phyloP scores from a whole-genome alignment of 306 rosid species.

The Quercus alba region DNA sequence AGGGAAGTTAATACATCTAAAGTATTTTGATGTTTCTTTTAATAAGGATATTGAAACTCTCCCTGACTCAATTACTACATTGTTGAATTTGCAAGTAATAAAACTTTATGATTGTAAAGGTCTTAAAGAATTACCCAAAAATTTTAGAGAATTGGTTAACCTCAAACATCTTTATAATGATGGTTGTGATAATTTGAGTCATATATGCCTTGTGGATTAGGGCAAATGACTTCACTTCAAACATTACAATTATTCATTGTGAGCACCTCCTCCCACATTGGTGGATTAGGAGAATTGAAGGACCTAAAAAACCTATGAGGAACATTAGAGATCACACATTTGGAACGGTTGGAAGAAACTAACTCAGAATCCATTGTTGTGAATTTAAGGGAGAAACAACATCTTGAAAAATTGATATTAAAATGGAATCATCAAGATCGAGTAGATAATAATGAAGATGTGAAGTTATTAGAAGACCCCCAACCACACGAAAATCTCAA shows the following conservation, averaged over 20 bases:
- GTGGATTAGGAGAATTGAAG: too few relatives aligned
- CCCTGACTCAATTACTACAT: background rate
- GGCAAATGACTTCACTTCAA: too few relatives aligned
- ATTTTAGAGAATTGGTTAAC: background rate
- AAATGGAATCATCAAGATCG: background rate
- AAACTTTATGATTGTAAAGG: background rate
- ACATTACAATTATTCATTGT: too few relatives aligned
- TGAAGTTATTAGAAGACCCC: background rate
- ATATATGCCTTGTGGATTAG: too few relatives aligned
- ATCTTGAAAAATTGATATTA: background rate
- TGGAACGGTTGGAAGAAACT: too few relatives aligned
- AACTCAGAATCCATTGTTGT: too few relatives aligned
- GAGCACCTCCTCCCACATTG: too few relatives aligned
- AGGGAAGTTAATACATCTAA: conserved; percentile 1
- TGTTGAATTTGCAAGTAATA: background rate
- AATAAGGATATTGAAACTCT: background rate
- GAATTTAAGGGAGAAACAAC: background rate
- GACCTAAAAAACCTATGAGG: too few relatives aligned
- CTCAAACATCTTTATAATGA: too few relatives aligned
- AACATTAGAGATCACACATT: too few relatives aligned
- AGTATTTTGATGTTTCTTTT: conserved; percentile 6
- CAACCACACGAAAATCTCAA: background rate
- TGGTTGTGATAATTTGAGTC: too few relatives aligned
- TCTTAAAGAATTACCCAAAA: background rate
- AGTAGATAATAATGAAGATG: background rate